Base-by-base conservation (phyloP, 1,284 basidiomycete species). In the Thecaphora thlaspeos region DNA sequence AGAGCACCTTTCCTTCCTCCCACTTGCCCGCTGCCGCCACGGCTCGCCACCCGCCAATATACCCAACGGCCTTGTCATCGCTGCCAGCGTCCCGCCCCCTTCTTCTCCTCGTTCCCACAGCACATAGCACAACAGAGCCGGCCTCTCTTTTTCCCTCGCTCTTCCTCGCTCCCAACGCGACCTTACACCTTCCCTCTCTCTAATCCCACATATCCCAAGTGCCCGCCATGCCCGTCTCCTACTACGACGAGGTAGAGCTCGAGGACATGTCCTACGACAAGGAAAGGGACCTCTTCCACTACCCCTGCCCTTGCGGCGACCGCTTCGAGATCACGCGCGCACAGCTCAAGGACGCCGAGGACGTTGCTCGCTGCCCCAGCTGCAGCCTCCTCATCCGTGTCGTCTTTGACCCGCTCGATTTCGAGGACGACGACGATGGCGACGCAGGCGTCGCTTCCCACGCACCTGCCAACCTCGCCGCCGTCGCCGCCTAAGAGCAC, bases 301-400 rank as follows among this genome's bases (percentile, higher is more conserved):
- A 94, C 79, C 95, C 95, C 1, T 98, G 93, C 76, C 94, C 94
- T 1, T 99, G 95, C 76, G 94, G 94, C 22, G 95, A 98, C 81
- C 87, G 92, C 37, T 98, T 98, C 81, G 95, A 99, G 79, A 97
- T 98, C 70, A 88, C 90, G 18, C 85, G 70, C 41, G 56, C 59
- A 4, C 93, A 97, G 80, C 85, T 99, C 11, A 84, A 86, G 48
- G 83, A 91, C 60, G 96, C 87, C 43, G 94, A 97, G 73, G 95
- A 98, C 73, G 86, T 95, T 41, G 94, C 94, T n/a, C 91, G 86
- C 48, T 98, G 94, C 81, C 95, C 94, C 0, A 94, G 91, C 76
- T 98, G 94, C 75, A 93, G 90, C 68, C 82, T 97, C 24, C 84
- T 97, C 44, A 91, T 98, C 50, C 82, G 94, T 54, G 89, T 98